phyloP scores from a whole-genome alignment of 2,329 filamentous ascomycete species.

The Trichoderma pleuroti region DNA sequence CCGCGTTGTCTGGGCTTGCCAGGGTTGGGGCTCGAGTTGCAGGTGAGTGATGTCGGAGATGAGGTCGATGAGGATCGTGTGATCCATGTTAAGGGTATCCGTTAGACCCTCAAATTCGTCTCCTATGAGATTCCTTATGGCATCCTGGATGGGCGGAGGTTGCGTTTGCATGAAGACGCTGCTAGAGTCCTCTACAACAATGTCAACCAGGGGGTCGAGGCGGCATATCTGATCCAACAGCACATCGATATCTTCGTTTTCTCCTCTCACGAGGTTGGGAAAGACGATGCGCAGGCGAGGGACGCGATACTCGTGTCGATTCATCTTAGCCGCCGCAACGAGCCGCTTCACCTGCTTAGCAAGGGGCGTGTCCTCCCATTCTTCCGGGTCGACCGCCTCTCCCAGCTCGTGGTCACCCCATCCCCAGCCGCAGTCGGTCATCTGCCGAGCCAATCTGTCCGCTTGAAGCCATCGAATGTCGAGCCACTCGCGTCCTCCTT shows the following conservation, averaged over 20 bases:
- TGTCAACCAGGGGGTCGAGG: constrained; percentile 31
- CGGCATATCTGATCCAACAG: constrained; percentile 32
- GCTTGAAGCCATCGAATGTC: constrained; percentile 31
- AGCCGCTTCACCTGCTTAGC: constrained; percentile 34
- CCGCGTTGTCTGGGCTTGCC: constrained; percentile 33
- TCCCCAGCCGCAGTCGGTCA: constrained; percentile 41
- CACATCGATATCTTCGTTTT: constrained; percentile 30
- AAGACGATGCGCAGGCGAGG: constrained; percentile 37
- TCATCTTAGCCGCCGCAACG: constrained; percentile 35
- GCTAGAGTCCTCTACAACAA: constrained; percentile 32
- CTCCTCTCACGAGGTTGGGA: constrained; percentile 30
- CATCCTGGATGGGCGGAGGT: constrained; percentile 26
- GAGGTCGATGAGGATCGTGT: constrained; percentile 40
- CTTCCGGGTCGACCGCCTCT: constrained; percentile 31
- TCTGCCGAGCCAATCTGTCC: constrained; percentile 37
- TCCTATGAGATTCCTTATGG: constrained; percentile 32
- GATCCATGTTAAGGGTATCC: constrained; percentile 39
- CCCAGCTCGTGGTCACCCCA: constrained; percentile 37
- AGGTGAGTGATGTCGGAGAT: constrained; percentile 40
- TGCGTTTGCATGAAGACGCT: constrained; percentile 27
- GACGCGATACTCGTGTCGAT: constrained; percentile 37
- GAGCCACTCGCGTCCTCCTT: constrained; percentile 36
- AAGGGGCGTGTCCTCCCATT: constrained; percentile 35
- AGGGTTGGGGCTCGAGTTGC: constrained; percentile 32
- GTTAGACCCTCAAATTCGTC: constrained; percentile 35